Percentiles rank a stretch among this genome's conserved stretches.
Conservation (phyloP, 108 stramenopile genomes). For the Nitzschia sp. region DNA sequence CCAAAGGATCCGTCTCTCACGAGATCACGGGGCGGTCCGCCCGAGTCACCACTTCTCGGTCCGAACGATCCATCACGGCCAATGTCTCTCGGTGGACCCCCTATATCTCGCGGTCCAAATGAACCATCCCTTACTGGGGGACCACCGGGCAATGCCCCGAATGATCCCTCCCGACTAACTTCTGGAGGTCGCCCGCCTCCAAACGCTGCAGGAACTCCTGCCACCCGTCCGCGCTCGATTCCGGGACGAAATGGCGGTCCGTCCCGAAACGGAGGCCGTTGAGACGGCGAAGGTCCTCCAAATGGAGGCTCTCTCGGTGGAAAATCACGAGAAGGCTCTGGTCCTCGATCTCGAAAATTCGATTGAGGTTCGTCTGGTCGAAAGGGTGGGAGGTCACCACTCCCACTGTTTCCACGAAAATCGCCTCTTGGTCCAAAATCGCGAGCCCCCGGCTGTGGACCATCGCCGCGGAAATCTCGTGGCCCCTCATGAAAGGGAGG, state of each 20-base stretch:
- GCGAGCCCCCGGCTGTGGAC: background rate
- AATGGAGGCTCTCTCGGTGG: background rate
- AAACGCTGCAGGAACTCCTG: background rate
- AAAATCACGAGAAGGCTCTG: background rate
- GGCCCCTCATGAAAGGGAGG: background rate
- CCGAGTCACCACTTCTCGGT: background rate
- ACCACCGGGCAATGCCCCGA: background rate
- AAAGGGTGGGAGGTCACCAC: background rate
- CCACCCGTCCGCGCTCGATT: background rate
- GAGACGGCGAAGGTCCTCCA: background rate
- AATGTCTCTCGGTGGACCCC: background rate
- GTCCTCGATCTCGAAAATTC: background rate
- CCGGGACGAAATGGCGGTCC: background rate
- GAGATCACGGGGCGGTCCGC: background rate
- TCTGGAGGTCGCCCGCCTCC: background rate
- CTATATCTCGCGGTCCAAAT: background rate
- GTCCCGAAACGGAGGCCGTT: constrained; percentile 3
- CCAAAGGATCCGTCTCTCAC: constrained; percentile 1
- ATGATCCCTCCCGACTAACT: background rate
- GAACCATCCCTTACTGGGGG: background rate
- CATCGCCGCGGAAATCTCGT: constrained; percentile 4
- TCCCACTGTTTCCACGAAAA: background rate
- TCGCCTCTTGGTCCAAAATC: background rate
- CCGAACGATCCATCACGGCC: background rate
- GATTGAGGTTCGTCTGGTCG: background rate